A percentile compares a stretch with the other conserved stretches of the same genome.
These are phyloP conservation scores for Sarocladium kiliense DNA, from an alignment of 2,329 filamentous ascomycete genomes.

Conservation along the genomic window DNA sequence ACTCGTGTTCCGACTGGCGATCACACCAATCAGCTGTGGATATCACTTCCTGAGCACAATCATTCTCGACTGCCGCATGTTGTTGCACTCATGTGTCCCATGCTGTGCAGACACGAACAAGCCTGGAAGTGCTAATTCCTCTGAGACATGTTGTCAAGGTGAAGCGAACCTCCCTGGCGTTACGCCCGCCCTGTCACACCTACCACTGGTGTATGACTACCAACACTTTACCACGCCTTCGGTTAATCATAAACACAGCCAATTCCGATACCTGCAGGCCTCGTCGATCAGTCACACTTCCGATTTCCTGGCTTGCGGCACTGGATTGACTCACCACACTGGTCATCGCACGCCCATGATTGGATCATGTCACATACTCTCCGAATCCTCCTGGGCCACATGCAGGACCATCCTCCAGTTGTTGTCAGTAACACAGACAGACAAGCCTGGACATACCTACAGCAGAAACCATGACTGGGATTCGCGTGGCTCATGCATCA, in stretches of 20 bases:
- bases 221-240: neutral
- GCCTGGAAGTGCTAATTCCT: neutral
- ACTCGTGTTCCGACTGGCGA: no score
- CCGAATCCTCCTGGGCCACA: neutral
- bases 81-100: neutral
- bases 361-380: neutral
- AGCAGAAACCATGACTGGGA: no score
- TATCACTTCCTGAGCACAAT: no score
- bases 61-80: no score
- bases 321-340: neutral
- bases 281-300: constrained; percentile 5
- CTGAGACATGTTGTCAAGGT: neutral
- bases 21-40: no score
- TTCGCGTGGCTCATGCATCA: no score
- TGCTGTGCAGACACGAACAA: neutral
- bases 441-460: no score
- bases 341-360: neutral
- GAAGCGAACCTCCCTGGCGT: neutral
- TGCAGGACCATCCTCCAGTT: neutral
- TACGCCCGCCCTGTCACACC: neutral
- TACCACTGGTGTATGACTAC: neutral
- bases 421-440: no score
- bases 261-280: neutral
- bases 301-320: neutral
- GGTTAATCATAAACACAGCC: neutral